A percentile compares a stretch with the other conserved stretches of the same genome.
Evolutionary conservation across 306 rosid genomes (phyloP).

Genomic region (Hippophae gyantsensis): DNA sequence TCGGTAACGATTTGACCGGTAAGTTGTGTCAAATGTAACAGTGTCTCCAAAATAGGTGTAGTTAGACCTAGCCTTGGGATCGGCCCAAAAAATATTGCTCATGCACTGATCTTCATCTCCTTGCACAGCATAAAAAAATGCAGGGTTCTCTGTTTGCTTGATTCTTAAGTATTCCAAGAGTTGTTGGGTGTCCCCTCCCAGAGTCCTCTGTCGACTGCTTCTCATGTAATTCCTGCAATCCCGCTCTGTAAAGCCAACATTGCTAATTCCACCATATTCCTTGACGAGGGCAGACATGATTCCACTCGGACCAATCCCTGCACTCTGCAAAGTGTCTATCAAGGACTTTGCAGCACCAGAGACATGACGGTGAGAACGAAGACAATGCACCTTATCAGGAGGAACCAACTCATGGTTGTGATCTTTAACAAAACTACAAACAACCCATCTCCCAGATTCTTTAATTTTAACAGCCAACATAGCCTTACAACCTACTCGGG

Average conservation of each 20-base stretch:
- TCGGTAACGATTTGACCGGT: constrained; percentile 27
- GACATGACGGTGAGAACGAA: constrained; percentile 31
- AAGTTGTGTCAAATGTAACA: constrained; percentile 29
- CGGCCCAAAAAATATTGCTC: constrained; percentile 29
- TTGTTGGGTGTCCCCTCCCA: constrained; percentile 26
- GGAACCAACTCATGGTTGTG: constrained; percentile 34
- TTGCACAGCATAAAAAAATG: constrained; percentile 25
- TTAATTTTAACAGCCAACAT: constrained; percentile 43
- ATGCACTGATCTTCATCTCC: constrained; percentile 31
- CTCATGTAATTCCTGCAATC: constrained; percentile 35
- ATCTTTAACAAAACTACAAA: constrained; percentile 23
- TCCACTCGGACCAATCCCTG: constrained; percentile 33
- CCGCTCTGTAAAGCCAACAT: constrained; percentile 27
- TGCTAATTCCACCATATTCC: constrained; percentile 28
- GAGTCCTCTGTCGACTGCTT: constrained; percentile 27
- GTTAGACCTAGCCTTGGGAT: constrained; percentile 23
- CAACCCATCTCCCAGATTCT: constrained; percentile 33
- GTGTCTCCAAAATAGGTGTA: constrained; percentile 31
- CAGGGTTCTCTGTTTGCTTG: constrained; percentile 22
- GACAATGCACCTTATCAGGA: constrained; percentile 27
- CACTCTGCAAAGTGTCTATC: constrained; percentile 32
- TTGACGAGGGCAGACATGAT: constrained; percentile 33
- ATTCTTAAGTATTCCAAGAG: constrained; percentile 28
- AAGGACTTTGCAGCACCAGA: constrained; percentile 24
- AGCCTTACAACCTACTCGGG: constrained; percentile 38